These are phyloP conservation scores for Tuber borchii DNA, from an alignment of 495 filamentous ascomycete species.

Conservation along the genomic window DNA sequence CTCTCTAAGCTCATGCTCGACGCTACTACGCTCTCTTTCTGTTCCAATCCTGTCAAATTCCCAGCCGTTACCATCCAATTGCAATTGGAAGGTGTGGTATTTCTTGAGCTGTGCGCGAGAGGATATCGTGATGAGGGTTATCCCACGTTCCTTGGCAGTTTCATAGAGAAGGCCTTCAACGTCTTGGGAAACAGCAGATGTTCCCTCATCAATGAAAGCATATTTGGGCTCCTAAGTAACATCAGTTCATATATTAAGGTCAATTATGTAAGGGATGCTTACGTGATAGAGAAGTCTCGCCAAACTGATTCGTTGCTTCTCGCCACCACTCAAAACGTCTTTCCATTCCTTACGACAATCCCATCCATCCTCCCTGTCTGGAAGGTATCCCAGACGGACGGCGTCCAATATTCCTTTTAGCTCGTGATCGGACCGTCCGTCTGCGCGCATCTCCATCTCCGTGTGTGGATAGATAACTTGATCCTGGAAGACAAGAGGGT, in stretches of 20 bases:
- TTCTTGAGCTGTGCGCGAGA: conserved; percentile 89
- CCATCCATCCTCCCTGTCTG: conserved; percentile 90
- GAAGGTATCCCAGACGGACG: conserved; percentile 79
- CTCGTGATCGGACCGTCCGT: conserved; percentile 64
- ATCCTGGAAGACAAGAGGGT: conserved; percentile 51
- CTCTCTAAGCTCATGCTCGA: conserved; percentile 81
- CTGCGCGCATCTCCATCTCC: conserved; percentile 85
- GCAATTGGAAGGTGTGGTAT: conserved; percentile 86
- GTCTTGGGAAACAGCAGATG: conserved; percentile 84
- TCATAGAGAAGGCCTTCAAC: conserved; percentile 94
- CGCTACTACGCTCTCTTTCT: conserved; percentile 78
- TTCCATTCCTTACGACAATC: conserved; percentile 97
- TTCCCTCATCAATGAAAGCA: conserved; percentile 92
- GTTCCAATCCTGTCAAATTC: conserved; percentile 89
- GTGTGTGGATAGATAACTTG: conserved; percentile 98
- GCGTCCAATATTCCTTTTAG: conserved; percentile 71
- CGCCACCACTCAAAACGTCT: conserved; percentile 91
- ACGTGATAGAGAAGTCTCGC: conserved; percentile 85
- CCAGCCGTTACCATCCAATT: conserved; percentile 65
- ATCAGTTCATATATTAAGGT: conserved; percentile 11
- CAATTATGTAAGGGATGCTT: not conserved
- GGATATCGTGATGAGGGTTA: conserved; percentile 73
- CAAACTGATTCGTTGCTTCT: conserved; percentile 92
- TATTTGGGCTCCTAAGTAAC: conserved; percentile 62
- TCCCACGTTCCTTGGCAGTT: conserved; percentile 80